These are phyloP conservation scores for Agaricales sp. DNA, from an alignment of 1,284 basidiomycete species.

Conservation along the genomic window DNA sequence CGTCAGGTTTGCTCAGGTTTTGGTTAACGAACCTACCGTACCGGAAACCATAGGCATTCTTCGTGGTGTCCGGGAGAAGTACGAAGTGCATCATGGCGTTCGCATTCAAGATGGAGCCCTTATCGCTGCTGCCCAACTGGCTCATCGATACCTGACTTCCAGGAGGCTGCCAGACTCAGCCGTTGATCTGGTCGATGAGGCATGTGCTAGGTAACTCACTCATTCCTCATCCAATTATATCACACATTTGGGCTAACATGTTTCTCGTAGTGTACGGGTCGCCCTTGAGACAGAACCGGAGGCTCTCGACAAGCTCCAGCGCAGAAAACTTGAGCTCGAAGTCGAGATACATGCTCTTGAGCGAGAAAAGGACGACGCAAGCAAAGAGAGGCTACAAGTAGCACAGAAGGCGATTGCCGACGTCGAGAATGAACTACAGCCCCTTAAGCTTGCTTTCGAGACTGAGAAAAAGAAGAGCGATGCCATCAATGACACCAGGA, in stretches of 20 bases:
- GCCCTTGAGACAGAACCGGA: slow-evolving; percentile 94
- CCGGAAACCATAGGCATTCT: slow-evolving; percentile 90
- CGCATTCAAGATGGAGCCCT: slow-evolving; percentile 86
- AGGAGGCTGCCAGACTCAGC: slow-evolving; percentile 83
- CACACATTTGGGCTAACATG: slow-evolving; percentile 12
- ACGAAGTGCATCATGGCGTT: slow-evolving; percentile 83
- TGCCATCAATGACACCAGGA: slow-evolving; percentile 73
- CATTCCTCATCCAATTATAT: too few relatives aligned
- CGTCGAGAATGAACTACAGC: slow-evolving; percentile 85
- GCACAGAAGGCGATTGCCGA: slow-evolving; percentile 79
- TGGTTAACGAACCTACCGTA: slow-evolving; percentile 89
- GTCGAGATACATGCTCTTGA: slow-evolving; percentile 95
- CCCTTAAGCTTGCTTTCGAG: slow-evolving; percentile 84
- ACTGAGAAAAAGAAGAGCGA: slow-evolving; percentile 84
- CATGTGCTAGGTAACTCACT: slow-evolving; percentile 72
- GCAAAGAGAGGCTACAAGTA: slow-evolving; percentile 76
- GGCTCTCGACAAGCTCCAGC: slow-evolving; percentile 90
- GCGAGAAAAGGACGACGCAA: slow-evolving; percentile 85
- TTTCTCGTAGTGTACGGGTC: slow-evolving; percentile 62
- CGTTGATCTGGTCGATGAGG: slow-evolving; percentile 92
- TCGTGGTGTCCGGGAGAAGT: slow-evolving; percentile 78
- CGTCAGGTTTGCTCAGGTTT: slow-evolving; percentile 73
- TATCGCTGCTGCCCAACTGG: slow-evolving; percentile 86
- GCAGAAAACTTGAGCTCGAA: slow-evolving; percentile 86
- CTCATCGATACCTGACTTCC: slow-evolving; percentile 89